Conservation (phyloP, 108 stramenopile species). For the Schizochytrium sp. region DNA sequence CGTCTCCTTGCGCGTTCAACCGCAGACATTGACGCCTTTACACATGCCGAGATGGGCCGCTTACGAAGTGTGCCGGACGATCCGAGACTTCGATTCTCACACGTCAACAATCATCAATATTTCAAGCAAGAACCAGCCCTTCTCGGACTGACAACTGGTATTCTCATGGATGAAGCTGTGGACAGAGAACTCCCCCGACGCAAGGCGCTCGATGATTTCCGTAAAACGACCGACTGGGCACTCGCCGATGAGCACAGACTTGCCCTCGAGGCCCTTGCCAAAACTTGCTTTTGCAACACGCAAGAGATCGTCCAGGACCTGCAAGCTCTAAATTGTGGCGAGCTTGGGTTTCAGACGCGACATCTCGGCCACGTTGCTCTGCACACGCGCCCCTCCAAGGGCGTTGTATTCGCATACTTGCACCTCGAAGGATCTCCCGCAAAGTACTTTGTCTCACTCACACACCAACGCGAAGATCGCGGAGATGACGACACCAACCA, state of each 20-base stretch:
- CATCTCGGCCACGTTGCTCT: background rate
- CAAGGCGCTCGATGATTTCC: background rate
- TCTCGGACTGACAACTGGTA: background rate
- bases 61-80: background rate
- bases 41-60: background rate
- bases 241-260: background rate
- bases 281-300: background rate
- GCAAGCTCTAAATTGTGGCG: background rate
- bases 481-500: background rate
- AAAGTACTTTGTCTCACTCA: background rate
- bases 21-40: background rate
- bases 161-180: background rate
- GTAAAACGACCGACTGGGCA: background rate
- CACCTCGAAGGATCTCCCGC: background rate
- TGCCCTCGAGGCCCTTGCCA: background rate
- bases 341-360: background rate
- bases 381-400: background rate
- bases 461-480: background rate
- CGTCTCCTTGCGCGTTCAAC: background rate
- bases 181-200: background rate
- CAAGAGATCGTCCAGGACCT: background rate
- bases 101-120: background rate
- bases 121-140: background rate
- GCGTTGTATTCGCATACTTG: background rate
- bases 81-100: background rate